Evolutionary conservation across 179 eudicot genomes (phyloP).

Genomic region (Gypsophila paniculata): DNA sequence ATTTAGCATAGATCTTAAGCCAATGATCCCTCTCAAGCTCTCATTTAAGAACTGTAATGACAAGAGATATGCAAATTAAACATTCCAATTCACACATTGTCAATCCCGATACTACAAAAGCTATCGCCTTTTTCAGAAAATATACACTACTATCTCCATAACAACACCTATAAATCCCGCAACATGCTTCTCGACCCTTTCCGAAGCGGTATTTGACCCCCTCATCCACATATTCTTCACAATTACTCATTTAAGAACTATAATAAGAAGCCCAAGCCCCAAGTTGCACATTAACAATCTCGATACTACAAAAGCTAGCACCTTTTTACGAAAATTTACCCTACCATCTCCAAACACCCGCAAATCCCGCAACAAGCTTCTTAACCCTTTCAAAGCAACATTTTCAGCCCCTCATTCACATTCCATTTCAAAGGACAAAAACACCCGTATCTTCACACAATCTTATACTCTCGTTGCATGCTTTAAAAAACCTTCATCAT

Average conservation of each 20-base stretch:
- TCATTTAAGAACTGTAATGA: neutral
- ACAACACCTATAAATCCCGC: neutral
- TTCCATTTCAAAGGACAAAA: too few species aligned
- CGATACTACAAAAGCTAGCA: too few species aligned
- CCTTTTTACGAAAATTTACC: too few species aligned
- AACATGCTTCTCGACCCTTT: slow-evolving; percentile 4
- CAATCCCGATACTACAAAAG: neutral
- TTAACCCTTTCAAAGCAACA: neutral
- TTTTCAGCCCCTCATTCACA: neutral
- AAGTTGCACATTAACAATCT: too few species aligned
- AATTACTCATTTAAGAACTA: too few species aligned
- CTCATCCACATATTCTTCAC: neutral
- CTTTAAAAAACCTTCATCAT: too few species aligned
- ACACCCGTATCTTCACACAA: too few species aligned
- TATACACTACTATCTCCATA: neutral
- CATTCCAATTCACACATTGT: neutral
- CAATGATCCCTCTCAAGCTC: slow-evolving; percentile 1
- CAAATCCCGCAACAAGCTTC: too few species aligned
- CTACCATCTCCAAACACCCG: too few species aligned
- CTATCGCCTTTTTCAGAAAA: neutral
- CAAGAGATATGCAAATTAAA: neutral
- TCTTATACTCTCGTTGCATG: too few species aligned
- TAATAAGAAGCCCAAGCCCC: too few species aligned
- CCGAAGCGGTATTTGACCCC: neutral
- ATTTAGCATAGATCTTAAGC: neutral